Evolutionary conservation across 306 rosid species (phyloP), one percentile per base, ranked within the genome.

Genomic region (Lathyrus aphaca): DNA sequence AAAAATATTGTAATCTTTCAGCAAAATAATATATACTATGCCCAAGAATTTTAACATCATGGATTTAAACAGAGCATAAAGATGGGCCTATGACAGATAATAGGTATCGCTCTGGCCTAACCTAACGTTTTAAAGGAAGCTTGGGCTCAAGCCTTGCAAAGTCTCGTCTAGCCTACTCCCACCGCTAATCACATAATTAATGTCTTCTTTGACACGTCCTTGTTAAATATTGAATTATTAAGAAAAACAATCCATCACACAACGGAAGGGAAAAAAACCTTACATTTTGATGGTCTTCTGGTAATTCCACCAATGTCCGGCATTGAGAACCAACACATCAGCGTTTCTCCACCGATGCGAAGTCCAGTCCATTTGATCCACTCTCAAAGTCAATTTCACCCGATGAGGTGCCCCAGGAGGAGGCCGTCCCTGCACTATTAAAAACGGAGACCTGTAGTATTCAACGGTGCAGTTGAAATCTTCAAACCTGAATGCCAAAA

Each of bases 301-400:
- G 65, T 87, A 68, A 61, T 54, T 86, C 98, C 98, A 92, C 96
- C 98, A 92, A 62, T 92, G 98, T 56, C 96, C 98, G 39, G 98
- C 78, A 63, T 92, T 92, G 78, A 92, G 85, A 79, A 92, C 58
- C 49, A 92, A 79, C 73, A 92, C 80, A 79, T 92, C 98, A 1
- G 98, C 96, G 64, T 71, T 80, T 49, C 72, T 83, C 98, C 98
- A 92, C 44, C 25, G 80, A 57, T 27, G 30, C 57, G 91, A 83
- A 73, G 61, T 79, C 96, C 98, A 83, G 75, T 92, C 98, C 76
- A 89, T 81, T 18, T 25, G 79, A 75, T 92, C 98, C 61, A 89
- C 77, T 71, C 80, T 89, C 78, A 92, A 55, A 58, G 92, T 77
- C 77, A 80, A 7, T 48, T 37, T 85, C 63, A 88, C 98, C 40